Evolutionary conservation across 192 early-diverging fungal genomes (phyloP).

Genomic region (Rhizophagus sp.): DNA sequence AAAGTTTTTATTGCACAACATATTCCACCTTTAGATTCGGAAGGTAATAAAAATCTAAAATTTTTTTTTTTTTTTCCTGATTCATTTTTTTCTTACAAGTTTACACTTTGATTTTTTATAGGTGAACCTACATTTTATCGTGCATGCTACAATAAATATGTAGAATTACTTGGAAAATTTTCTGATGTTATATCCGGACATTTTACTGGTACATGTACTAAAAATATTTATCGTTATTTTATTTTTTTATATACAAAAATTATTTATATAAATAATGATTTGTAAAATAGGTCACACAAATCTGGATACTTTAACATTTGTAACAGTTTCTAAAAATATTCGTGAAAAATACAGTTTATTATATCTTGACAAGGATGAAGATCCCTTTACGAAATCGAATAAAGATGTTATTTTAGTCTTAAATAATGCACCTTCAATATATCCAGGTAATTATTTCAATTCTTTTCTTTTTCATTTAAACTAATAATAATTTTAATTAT

Average conservation of each 20-base stretch:
- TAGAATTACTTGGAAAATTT: slow-evolving; percentile 39
- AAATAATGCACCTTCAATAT: slow-evolving; percentile 37
- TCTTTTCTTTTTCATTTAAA: too few species aligned
- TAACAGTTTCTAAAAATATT: slow-evolving; percentile 9
- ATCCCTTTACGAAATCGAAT: slow-evolving; percentile 9
- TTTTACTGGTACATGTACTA: slow-evolving; percentile 35
- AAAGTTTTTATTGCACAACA: slow-evolving; percentile 38
- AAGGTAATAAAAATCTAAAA: slow-evolving; percentile 23
- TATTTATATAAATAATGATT: not conserved
- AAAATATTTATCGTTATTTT: not conserved
- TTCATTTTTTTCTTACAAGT: slow-evolving; percentile 1
- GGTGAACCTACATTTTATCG: slow-evolving; percentile 32
- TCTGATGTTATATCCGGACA: slow-evolving; percentile 41
- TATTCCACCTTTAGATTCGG: slow-evolving; percentile 36
- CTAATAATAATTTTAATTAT: not conserved
- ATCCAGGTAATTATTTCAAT: slow-evolving; percentile 32
- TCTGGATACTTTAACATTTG: slow-evolving; percentile 27
- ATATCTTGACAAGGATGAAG: slow-evolving; percentile 8
- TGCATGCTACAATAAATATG: slow-evolving; percentile 32
- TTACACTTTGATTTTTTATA: slow-evolving; percentile 34
- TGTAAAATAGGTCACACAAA: not conserved
- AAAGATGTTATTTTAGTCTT: slow-evolving; percentile 22
- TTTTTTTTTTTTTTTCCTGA: slow-evolving; percentile 24
- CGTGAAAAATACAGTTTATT: slow-evolving; percentile 27
- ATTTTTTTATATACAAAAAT: not conserved